These are phyloP conservation scores for Domatiomyces catenatus DNA, from an alignment of 2,329 filamentous ascomycete genomes.

Conservation along the genomic window DNA sequence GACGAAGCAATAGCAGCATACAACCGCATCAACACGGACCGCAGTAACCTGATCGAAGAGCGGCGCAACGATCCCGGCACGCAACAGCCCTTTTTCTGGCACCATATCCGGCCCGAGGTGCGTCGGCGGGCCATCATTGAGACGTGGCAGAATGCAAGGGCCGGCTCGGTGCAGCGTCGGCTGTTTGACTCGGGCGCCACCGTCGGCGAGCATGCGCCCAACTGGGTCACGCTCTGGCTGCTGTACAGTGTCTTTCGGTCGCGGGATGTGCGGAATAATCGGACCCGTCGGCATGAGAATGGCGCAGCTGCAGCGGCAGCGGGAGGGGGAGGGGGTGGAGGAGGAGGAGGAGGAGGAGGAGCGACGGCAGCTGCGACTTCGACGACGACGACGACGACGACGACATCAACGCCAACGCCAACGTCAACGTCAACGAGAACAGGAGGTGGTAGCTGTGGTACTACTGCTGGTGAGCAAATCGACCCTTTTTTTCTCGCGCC, in stretches of 20 bases:
- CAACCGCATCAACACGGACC: conserved; percentile 27
- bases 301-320: conserved; percentile 9
- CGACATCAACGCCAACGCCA: background rate
- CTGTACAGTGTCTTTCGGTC: conserved; percentile 35
- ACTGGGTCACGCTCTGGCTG: conserved; percentile 33
- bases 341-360: conserved; percentile 10
- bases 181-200: conserved; percentile 28
- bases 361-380: too few relatives aligned
- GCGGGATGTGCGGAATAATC: conserved; percentile 31
- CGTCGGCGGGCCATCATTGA: conserved; percentile 29
- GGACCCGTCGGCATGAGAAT: conserved; percentile 25
- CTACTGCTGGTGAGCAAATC: conserved; percentile 8
- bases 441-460: conserved; percentile 1
- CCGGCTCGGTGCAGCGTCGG: conserved; percentile 22
- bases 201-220: conserved; percentile 30
- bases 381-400: background rate
- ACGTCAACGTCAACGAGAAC: background rate
- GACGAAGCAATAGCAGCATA: conserved; percentile 32
- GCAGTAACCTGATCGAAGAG: conserved; percentile 26
- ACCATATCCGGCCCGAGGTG: conserved; percentile 30
- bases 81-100: conserved; percentile 32
- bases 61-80: conserved; percentile 24
- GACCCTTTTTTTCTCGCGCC: background rate
- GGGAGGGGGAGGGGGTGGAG: conserved; percentile 2
- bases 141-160: conserved; percentile 27